Conservation (phyloP, 1,284 basidiomycete genomes). For the Papiliotrema fonsecae region DNA sequence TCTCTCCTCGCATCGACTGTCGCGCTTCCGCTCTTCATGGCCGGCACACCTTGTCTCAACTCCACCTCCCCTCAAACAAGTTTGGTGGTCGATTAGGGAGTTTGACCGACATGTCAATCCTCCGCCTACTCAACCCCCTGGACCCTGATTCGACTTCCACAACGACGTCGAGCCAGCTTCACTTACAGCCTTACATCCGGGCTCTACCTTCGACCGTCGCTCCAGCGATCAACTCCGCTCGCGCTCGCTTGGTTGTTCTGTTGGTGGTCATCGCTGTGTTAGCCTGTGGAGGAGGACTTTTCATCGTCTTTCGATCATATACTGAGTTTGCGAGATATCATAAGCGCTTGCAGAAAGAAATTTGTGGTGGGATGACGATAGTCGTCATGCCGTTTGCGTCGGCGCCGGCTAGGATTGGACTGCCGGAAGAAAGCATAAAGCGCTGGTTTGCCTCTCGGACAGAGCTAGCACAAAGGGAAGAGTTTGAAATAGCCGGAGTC, state of each 20-base stretch:
- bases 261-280: slow-evolving; percentile 59
- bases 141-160: slow-evolving; percentile 52
- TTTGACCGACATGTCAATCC: slow-evolving; percentile 66
- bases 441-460: slow-evolving; percentile 10
- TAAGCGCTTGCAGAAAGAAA: slow-evolving; percentile 58
- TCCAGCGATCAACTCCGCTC: slow-evolving; percentile 49
- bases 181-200: background rate
- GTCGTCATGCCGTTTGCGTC: slow-evolving; percentile 58
- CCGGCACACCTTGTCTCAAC: slow-evolving; percentile 62
- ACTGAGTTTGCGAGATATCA: slow-evolving; percentile 56
- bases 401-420: slow-evolving; percentile 62
- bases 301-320: slow-evolving; percentile 63
- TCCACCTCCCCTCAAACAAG: slow-evolving; percentile 50
- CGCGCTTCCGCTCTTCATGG: slow-evolving; percentile 65
- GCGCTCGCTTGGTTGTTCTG: slow-evolving; percentile 60
- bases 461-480: slow-evolving; percentile 49
- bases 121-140: slow-evolving; percentile 62
- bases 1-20: slow-evolving; percentile 61
- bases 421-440: slow-evolving; percentile 52
- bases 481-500: slow-evolving; percentile 63
- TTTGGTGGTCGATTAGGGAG: slow-evolving; percentile 62
- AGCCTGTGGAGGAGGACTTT: slow-evolving; percentile 60
- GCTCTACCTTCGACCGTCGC: slow-evolving; percentile 38
- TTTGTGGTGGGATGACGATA: slow-evolving; percentile 65
- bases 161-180: slow-evolving; percentile 5